Conservation (phyloP, 1,284 basidiomycete species). For the Microbotryum violaceum region DNA sequence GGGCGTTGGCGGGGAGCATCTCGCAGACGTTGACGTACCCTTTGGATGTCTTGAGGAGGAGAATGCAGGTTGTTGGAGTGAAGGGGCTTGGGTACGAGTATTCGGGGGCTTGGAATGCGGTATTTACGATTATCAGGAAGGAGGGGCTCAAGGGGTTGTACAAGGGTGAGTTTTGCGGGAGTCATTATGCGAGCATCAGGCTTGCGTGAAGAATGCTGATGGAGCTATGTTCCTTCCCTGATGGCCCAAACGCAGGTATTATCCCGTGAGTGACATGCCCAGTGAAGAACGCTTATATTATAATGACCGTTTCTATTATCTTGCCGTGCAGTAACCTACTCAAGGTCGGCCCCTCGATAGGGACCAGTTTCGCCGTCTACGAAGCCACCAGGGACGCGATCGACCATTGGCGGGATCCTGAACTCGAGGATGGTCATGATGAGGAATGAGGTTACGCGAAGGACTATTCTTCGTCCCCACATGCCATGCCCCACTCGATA, state of each 20-base stretch:
- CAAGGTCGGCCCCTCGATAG: slow-evolving; percentile 1
- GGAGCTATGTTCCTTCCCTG: too few relatives aligned
- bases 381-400: background rate
- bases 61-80: slow-evolving; percentile 94
- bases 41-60: slow-evolving; percentile 83
- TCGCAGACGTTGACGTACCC: slow-evolving; percentile 93
- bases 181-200: too few relatives aligned
- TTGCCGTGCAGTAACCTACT: background rate
- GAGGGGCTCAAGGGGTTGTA: background rate
- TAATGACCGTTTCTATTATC: too few relatives aligned
- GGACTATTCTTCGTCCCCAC: too few relatives aligned
- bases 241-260: too few relatives aligned
- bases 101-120: slow-evolving; percentile 19
- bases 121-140: background rate
- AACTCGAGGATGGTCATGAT: background rate
- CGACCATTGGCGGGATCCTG: background rate
- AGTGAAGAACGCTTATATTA: too few relatives aligned
- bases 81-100: slow-evolving; percentile 48
- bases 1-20: slow-evolving; percentile 54
- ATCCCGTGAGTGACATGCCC: too few relatives aligned
- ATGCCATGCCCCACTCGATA: too few relatives aligned
- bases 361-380: background rate
- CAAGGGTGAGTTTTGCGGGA: background rate
- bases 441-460: background rate
- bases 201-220: too few relatives aligned